Evolutionary conservation across 2,329 filamentous ascomycete species (phyloP).

Genomic region (Tolypocladium sp.): DNA sequence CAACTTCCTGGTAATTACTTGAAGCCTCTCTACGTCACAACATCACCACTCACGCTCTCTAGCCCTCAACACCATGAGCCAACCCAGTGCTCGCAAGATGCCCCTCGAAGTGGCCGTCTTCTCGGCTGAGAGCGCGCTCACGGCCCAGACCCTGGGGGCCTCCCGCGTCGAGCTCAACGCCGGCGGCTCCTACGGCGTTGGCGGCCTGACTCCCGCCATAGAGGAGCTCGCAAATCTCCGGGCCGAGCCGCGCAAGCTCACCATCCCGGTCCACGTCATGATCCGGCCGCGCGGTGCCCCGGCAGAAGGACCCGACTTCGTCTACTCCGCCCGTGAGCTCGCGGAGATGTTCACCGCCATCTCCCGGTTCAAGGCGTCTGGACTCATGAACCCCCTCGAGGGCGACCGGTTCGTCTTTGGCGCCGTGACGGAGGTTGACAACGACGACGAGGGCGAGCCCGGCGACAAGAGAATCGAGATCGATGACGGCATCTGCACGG

Average conservation of each 20-base stretch:
- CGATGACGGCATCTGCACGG: conserved; percentile 28
- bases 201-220: conserved; percentile 41
- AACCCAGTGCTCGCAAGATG: conserved; percentile 5
- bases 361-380: conserved; percentile 22
- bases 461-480: conserved; percentile 15
- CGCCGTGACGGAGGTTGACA: conserved; percentile 19
- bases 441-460: background rate
- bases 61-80: background rate
- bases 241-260: conserved; percentile 6
- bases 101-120: conserved; percentile 47
- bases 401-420: conserved; percentile 53
- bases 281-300: conserved; percentile 35
- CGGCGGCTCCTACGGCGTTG: conserved; percentile 36
- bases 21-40: too few species aligned
- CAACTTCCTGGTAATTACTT: background rate
- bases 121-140: conserved; percentile 28
- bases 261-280: conserved; percentile 42
- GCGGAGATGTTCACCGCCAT: conserved; percentile 33
- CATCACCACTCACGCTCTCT: background rate
- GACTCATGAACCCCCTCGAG: conserved; percentile 24
- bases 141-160: conserved; percentile 33
- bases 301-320: conserved; percentile 28
- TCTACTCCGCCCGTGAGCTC: conserved; percentile 37
- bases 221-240: conserved; percentile 25
- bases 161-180: conserved; percentile 46